Conservation (phyloP, 441 rosid species). For the Sinapis alba region DNA sequence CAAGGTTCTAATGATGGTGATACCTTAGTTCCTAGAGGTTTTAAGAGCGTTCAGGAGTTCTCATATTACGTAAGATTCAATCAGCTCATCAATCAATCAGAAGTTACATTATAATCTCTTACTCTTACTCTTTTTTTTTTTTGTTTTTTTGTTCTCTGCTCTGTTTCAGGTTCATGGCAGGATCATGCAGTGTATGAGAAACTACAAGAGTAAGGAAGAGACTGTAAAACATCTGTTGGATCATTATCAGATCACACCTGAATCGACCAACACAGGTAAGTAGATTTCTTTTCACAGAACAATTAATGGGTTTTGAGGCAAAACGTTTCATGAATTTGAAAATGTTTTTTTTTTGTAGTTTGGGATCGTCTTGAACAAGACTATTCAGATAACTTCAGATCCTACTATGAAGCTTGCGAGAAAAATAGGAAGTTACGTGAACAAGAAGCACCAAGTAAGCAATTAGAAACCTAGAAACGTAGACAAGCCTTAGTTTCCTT, state of each 20-base stretch:
- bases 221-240: neutral
- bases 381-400: neutral
- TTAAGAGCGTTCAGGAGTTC: neutral
- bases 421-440: neutral
- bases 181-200: neutral
- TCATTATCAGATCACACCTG: neutral
- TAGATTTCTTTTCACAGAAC: neutral
- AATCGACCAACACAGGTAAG: neutral
- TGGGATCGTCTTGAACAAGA: neutral
- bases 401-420: neutral
- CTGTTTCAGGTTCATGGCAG: neutral
- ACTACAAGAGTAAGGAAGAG: neutral
- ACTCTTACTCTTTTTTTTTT: too few relatives aligned
- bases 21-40: neutral
- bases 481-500: neutral
- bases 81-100: neutral
- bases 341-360: neutral
- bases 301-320: neutral
- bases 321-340: neutral
- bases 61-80: neutral
- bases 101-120: neutral
- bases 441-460: neutral
- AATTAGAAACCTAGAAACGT: neutral
- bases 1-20: neutral
- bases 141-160: neutral